Evolutionary conservation across 805 yeast species (phyloP).

Genomic region (Wickerhamiella sergipiensis): DNA sequence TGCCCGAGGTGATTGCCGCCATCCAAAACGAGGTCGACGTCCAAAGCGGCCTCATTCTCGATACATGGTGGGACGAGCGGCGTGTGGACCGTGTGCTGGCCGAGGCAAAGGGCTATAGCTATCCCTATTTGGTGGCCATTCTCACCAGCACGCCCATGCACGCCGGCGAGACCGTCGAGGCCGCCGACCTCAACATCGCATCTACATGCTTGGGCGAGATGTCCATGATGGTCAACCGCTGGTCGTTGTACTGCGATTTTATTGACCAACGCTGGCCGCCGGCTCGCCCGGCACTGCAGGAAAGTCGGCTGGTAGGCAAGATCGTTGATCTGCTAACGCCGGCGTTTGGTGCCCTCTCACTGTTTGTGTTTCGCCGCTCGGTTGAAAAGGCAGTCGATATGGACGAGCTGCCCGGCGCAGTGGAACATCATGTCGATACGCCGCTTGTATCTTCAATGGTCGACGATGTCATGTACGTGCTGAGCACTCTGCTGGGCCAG

Average conservation of each 20-base stretch:
- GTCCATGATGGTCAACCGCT: conserved; percentile 64
- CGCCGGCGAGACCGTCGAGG: background rate
- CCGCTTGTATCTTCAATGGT: conserved; percentile 62
- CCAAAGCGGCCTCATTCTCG: conserved; percentile 81
- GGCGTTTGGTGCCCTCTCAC: conserved; percentile 47
- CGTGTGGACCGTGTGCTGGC: conserved; percentile 41
- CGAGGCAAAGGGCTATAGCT: conserved; percentile 43
- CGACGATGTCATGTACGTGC: conserved; percentile 68
- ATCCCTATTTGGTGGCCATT: conserved; percentile 30
- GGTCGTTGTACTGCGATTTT: conserved; percentile 52
- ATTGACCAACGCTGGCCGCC: conserved; percentile 49
- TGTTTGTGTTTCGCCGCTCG: conserved; percentile 61
- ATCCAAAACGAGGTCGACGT: conserved; percentile 82
- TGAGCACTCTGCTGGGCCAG: conserved; percentile 53
- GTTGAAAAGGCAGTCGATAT: conserved; percentile 67
- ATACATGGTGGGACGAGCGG: conserved; percentile 68
- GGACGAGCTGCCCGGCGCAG: conserved; percentile 51
- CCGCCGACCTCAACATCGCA: conserved; percentile 40
- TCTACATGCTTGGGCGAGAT: conserved; percentile 59
- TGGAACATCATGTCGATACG: conserved; percentile 35
- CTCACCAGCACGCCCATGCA: background rate
- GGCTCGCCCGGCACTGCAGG: conserved; percentile 29
- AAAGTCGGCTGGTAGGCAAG: conserved; percentile 44
- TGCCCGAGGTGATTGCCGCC: conserved; percentile 51
- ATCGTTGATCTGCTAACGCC: conserved; percentile 40